Base-by-base conservation (phyloP, 1,284 basidiomycete species). In the Sporisorium exsertum region DNA sequence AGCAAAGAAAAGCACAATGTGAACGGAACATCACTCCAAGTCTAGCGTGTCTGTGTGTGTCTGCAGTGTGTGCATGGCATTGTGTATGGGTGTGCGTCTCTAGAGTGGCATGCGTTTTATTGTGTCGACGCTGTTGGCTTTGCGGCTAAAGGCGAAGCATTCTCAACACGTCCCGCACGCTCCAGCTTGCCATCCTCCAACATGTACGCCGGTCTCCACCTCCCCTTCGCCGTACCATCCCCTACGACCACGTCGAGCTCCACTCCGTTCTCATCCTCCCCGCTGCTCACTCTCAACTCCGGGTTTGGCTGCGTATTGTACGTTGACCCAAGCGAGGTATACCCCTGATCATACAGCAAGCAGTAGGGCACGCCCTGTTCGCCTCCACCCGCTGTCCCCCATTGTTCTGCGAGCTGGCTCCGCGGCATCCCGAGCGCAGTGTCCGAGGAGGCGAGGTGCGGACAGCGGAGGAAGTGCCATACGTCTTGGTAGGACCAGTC, bases 221-320 rank as follows among this genome's bases (percentile, higher is more conserved):
- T 63, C 0, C 70, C 75, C 15, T 72, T 67, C 2, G 72, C 72
- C 5, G 62, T 75, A 8, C 67, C 72, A 56, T 75, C 72, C 0
- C 64, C 72, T 0, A 75, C 72, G 5, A 43, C 3, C 24, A 59
- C 6, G 26, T 26, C 20, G n/a, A n/a, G n/a, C n/a, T n/a, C 0
- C 26, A 55, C 32, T 54, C 61, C 42, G 32, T 22, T 26, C 45
- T 69, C 53, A 12, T 45, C n/a, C 75, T 43, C 40, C 3, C 40
- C 18, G n/a, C 40, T 10, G 7, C 40, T 20, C 18, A 43, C 40
- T 26, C 88, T 88, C 7, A 97, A 89, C 0, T 92, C 89, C 0
- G 96, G 96, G 81, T 99, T 99, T 0, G 91, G 94, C 79, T 91
- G 91, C 0, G 97, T 98, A 87, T 98, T 97, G 87, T 91, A 93